phyloP scores from a whole-genome alignment of 2,329 filamentous ascomycete species.

The Pseudogymnoascus sp. region DNA sequence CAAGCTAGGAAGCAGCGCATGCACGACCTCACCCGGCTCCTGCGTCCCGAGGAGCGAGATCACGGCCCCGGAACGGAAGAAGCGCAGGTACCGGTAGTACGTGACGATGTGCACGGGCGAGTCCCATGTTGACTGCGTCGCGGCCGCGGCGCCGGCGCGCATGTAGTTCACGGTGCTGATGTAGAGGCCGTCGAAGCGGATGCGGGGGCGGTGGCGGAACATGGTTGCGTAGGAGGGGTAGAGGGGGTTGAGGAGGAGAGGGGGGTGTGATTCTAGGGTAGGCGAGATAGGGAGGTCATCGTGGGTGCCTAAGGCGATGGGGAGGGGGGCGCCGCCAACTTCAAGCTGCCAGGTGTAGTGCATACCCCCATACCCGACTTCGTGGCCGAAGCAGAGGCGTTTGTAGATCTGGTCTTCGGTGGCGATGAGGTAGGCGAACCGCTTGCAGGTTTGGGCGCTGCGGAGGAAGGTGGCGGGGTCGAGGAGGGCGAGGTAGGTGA shows the following conservation, averaged over 20 bases:
- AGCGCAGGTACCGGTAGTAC: slow-evolving; percentile 93
- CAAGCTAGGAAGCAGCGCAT: slow-evolving; percentile 68
- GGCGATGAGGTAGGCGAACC: slow-evolving; percentile 74
- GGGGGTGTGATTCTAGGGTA: background rate
- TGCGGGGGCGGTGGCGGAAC: slow-evolving; percentile 74
- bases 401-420: slow-evolving; percentile 87
- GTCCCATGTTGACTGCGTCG: slow-evolving; percentile 66
- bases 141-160: slow-evolving; percentile 67
- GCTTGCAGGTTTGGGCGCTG: slow-evolving; percentile 75
- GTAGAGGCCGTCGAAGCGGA: slow-evolving; percentile 93
- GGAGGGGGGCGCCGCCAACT: slow-evolving; percentile 41
- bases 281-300: background rate
- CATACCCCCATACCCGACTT: slow-evolving; percentile 79
- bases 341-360: slow-evolving; percentile 68
- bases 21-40: slow-evolving; percentile 82
- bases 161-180: slow-evolving; percentile 96
- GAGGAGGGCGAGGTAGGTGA: slow-evolving; percentile 61
- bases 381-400: slow-evolving; percentile 58
- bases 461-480: slow-evolving; percentile 75
- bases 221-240: slow-evolving; percentile 57
- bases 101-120: slow-evolving; percentile 91
- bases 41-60: slow-evolving; percentile 74
- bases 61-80: slow-evolving; percentile 82
- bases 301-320: background rate
- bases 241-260: slow-evolving; percentile 27